Base-by-base conservation (phyloP, 148 eudicot genomes). In the Pharnaceum exiguum region DNA sequence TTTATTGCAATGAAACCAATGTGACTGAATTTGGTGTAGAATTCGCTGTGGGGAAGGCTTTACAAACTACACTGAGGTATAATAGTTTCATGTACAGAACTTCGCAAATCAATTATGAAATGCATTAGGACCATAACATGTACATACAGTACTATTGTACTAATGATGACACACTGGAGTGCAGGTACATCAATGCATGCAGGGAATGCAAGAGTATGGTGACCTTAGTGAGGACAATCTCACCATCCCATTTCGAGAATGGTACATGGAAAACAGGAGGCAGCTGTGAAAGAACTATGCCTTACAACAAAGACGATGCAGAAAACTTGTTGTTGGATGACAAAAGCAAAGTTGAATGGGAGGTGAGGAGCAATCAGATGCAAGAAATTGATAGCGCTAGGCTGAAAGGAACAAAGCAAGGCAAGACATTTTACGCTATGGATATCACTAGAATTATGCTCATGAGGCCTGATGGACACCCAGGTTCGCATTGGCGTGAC, bases 381-480 rank as follows among this genome's bases (percentile, higher is more conserved):
- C 61, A 66, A 40, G 81, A 79, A 57, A 65, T 67, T 12, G 69
- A 67, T 63, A 55, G 55, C 47, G 77, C 68, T 7, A 66, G 56
- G 35, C 49, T 45, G 45, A 63, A 44, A 30, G 69, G 50, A 0
- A 17, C 5, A 31, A 53, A 42, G 11, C 60, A 36, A 5, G 56
- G 69, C 7, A 25, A n/a, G 17, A 71, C 22, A 21, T 62, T 83
- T 45, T 50, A 38, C 37, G 57, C 71, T 31, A 62, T 79, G 55
- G 89, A 79, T 66, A 59, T 70, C 2, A 83, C 76, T 10, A 40
- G 44, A 21, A 74, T 70, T 2, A 79, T 79, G 82, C 24, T 60
- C 46, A 37, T 75, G 72, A 74, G 89, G 65, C 78, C 76, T 10
- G 89, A 83, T 45, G 89, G 85, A 38, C 89, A 83, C 66, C 89